A percentile compares a stretch with the other conserved stretches of the same genome.
These are phyloP conservation scores for Arachnopeziza araneosa DNA, from an alignment of 2,329 filamentous ascomycete species.

Conservation along the genomic window DNA sequence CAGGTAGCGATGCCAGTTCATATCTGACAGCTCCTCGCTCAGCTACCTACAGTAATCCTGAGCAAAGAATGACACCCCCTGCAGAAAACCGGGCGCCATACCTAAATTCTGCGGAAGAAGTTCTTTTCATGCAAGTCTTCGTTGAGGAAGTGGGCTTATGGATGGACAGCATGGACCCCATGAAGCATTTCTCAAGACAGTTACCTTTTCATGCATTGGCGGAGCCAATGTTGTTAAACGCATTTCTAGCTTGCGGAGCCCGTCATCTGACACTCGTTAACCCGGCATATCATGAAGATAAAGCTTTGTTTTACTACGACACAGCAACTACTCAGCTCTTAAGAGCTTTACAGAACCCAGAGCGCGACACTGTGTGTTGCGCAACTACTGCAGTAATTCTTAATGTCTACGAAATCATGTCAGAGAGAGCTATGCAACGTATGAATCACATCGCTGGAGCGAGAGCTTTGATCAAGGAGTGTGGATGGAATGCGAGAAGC, in stretches of 20 bases:
- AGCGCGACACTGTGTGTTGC: constrained; percentile 77
- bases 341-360: constrained; percentile 72
- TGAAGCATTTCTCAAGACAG: constrained; percentile 79
- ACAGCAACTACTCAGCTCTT: constrained; percentile 75
- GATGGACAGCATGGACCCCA: constrained; percentile 88
- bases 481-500: constrained; percentile 77
- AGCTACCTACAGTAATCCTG: constrained; percentile 29
- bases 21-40: constrained; percentile 36
- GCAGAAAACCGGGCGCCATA: constrained; percentile 48
- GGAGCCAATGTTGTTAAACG: constrained; percentile 84
- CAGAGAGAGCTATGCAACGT: constrained; percentile 67
- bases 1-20: constrained; percentile 23
- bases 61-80: constrained; percentile 33
- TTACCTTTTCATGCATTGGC: constrained; percentile 78
- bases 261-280: constrained; percentile 72
- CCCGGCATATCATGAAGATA: constrained; percentile 65
- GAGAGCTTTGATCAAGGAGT: constrained; percentile 81
- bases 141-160: constrained; percentile 84
- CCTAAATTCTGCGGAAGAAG: constrained; percentile 69
- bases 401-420: constrained; percentile 93
- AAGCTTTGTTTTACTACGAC: constrained; percentile 78
- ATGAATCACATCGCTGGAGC: constrained; percentile 88
- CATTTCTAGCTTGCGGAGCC: constrained; percentile 82
- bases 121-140: constrained; percentile 87
- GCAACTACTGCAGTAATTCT: constrained; percentile 83